Evolutionary conservation across 164 flowering plant species (phyloP).

Genomic region (Houttuynia cordata): DNA sequence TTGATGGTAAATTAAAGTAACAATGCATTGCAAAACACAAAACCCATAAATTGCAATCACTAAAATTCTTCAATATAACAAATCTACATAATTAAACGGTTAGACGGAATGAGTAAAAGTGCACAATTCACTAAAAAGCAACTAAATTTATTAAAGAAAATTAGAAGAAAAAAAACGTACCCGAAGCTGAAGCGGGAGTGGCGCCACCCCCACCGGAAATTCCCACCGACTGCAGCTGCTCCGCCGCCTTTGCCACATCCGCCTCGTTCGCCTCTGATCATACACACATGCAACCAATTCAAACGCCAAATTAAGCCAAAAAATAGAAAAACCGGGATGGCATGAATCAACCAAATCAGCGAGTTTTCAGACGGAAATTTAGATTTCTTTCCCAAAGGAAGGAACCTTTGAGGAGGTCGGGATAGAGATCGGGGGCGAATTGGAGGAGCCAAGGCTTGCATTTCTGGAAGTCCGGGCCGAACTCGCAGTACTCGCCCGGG

Average conservation of each 20-base stretch:
- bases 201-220: slow-evolving; percentile 25
- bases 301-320: too few relatives aligned
- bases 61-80: too few relatives aligned
- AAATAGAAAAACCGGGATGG: background rate
- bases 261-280: slow-evolving; percentile 39
- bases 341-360: background rate
- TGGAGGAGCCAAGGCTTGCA: slow-evolving; percentile 95
- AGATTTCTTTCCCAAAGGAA: background rate
- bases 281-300: background rate
- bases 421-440: slow-evolving; percentile 74
- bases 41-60: too few relatives aligned
- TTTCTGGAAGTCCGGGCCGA: slow-evolving; percentile 86
- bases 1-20: too few relatives aligned
- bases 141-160: background rate
- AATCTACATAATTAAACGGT: too few relatives aligned
- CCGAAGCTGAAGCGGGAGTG: slow-evolving; percentile 15
- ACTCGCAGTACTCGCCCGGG: slow-evolving; percentile 92
- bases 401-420: slow-evolving; percentile 75
- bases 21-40: too few relatives aligned
- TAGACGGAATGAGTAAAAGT: background rate
- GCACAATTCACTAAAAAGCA: background rate
- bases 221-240: slow-evolving; percentile 45
- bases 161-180: slow-evolving; percentile 8
- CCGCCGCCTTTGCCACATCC: slow-evolving; percentile 55
- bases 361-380: background rate